phyloP scores from a whole-genome alignment of 306 rosid genomes.

The Medicago lupulina region DNA sequence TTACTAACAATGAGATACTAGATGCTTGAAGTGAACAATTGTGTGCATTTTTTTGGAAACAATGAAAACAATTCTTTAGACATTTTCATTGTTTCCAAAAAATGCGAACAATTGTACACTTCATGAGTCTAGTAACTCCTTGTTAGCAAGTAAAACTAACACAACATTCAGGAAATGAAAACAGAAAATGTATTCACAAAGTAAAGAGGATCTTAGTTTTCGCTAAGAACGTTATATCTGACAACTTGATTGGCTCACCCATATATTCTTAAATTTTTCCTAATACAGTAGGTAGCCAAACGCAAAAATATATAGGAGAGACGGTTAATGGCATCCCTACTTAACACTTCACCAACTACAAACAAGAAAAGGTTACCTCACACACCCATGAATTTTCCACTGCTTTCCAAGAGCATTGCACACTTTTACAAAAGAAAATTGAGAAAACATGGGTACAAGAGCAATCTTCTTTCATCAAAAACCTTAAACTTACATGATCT shows the following conservation, averaged over 20 bases:
- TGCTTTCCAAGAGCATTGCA: not conserved
- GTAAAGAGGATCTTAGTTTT: too few relatives aligned
- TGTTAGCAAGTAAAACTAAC: too few relatives aligned
- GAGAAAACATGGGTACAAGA: constrained; percentile 4
- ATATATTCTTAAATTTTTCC: not conserved
- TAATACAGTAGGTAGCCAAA: not conserved
- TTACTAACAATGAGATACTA: too few relatives aligned
- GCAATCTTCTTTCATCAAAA: not conserved
- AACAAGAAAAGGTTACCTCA: not conserved
- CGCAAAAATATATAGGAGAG: constrained; percentile 5
- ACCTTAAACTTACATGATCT: not conserved
- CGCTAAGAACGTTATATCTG: not conserved
- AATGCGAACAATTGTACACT: too few relatives aligned
- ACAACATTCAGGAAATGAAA: too few relatives aligned
- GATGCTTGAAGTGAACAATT: too few relatives aligned
- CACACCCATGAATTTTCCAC: not conserved
- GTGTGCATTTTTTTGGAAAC: too few relatives aligned
- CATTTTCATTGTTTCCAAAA: too few relatives aligned
- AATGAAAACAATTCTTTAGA: too few relatives aligned
- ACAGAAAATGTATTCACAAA: too few relatives aligned
- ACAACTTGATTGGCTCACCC: constrained; percentile 9
- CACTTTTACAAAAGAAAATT: not conserved
- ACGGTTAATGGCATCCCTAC: constrained; percentile 1
- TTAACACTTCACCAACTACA: not conserved
- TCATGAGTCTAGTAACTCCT: too few relatives aligned